Percentiles rank a stretch among this genome's conserved stretches.
These are phyloP conservation scores for Ophiosphaerella herpotricha DNA, from an alignment of 2,329 filamentous ascomycete species.

Conservation along the genomic window DNA sequence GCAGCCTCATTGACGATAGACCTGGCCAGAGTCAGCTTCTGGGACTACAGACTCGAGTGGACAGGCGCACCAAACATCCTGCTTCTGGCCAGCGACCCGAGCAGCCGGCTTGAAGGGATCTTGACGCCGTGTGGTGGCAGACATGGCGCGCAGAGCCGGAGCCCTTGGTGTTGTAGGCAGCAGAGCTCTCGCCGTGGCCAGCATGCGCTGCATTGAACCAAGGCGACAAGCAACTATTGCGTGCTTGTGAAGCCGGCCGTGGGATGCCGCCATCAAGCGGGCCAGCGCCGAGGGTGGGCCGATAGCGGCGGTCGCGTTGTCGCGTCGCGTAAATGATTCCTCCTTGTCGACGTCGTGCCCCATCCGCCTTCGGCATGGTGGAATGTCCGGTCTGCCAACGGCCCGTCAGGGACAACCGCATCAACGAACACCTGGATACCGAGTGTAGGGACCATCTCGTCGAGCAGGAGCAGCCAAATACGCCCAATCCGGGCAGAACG, in stretches of 20 bases:
- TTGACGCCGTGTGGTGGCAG: constrained; percentile 37
- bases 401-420: constrained; percentile 70
- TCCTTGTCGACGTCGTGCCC: background rate
- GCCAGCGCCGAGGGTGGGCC: constrained; percentile 18
- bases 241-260: constrained; percentile 28
- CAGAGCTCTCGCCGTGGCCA: constrained; percentile 7
- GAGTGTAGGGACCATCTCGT: constrained; percentile 72
- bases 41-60: background rate
- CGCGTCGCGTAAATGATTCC: constrained; percentile 17
- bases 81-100: constrained; percentile 58
- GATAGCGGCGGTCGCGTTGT: constrained; percentile 19
- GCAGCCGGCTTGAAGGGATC: constrained; percentile 59
- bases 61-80: constrained; percentile 61
- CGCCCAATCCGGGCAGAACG: constrained; percentile 44
- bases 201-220: constrained; percentile 14
- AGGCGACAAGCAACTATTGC: constrained; percentile 21
- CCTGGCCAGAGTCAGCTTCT: constrained; percentile 43
- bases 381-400: constrained; percentile 82
- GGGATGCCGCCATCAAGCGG: constrained; percentile 39
- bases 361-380: constrained; percentile 55
- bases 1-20: constrained; percentile 71
- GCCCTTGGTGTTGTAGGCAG: constrained; percentile 1
- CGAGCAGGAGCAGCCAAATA: constrained; percentile 46
- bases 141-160: constrained; percentile 40
- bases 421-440: constrained; percentile 91